phyloP scores from a whole-genome alignment of 2,329 filamentous ascomycete species.

The Colletotrichum liriopes region DNA sequence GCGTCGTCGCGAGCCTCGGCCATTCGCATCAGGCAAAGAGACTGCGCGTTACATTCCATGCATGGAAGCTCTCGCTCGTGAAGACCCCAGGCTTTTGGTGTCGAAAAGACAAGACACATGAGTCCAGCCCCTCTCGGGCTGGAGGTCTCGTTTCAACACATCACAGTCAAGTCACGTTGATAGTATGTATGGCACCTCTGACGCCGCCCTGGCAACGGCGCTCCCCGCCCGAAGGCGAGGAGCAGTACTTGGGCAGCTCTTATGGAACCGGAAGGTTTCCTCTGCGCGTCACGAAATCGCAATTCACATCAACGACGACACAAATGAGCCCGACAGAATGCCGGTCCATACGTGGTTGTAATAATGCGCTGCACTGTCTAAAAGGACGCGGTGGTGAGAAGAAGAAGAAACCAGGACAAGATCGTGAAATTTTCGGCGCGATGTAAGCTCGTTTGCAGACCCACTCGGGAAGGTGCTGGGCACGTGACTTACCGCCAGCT shows the following conservation, averaged over 20 bases:
- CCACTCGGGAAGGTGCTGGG: constrained; percentile 13
- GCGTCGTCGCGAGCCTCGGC: constrained; percentile 16
- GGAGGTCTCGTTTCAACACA: background rate
- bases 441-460: constrained; percentile 22
- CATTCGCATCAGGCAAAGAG: constrained; percentile 1
- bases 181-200: constrained; percentile 83
- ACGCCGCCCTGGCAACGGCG: constrained; percentile 79
- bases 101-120: too few relatives aligned
- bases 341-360: constrained; percentile 68
- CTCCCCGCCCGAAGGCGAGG: constrained; percentile 51
- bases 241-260: constrained; percentile 77
- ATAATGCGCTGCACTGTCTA: constrained; percentile 90
- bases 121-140: background rate
- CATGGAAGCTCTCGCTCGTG: constrained; percentile 23
- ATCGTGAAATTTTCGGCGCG: constrained; percentile 41
- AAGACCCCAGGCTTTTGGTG: background rate
- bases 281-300: constrained; percentile 68
- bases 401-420: constrained; percentile 58
- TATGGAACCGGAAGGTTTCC: constrained; percentile 70
- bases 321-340: constrained; percentile 78
- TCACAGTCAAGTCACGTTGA: background rate
- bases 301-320: constrained; percentile 70
- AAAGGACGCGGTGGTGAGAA: constrained; percentile 76
- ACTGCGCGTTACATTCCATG: constrained; percentile 4
- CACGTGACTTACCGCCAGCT: constrained; percentile 36